Conservation (phyloP, 2,329 filamentous ascomycete genomes). For the Fusarium setosum region DNA sequence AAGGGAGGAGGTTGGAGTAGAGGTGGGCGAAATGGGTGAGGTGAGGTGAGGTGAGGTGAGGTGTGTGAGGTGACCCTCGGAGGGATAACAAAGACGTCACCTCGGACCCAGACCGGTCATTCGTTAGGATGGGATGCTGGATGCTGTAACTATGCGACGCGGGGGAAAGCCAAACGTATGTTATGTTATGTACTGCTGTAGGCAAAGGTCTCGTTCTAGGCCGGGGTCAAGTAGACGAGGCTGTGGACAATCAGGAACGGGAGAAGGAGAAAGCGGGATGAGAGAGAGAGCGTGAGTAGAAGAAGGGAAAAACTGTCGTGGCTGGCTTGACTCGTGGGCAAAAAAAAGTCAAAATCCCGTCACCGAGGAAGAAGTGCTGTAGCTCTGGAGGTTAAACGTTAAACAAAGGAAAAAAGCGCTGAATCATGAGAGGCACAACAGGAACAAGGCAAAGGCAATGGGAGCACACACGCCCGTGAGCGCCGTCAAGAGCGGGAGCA, state of each 20-base stretch:
- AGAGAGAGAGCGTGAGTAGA: too few species aligned
- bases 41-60: constrained; percentile 39
- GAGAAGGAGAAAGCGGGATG: too few species aligned
- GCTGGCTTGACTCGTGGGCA: too few species aligned
- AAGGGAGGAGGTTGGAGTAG: constrained; percentile 14
- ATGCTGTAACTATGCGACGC: constrained; percentile 6
- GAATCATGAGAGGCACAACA: background rate
- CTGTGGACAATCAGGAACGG: too few species aligned
- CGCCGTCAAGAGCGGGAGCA: constrained; percentile 11
- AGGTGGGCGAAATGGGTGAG: constrained; percentile 21
- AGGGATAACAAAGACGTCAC: constrained; percentile 41
- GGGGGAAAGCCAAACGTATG: background rate
- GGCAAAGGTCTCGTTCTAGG: too few species aligned
- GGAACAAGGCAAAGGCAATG: background rate
- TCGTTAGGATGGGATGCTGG: constrained; percentile 10
- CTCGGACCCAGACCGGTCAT: constrained; percentile 31
- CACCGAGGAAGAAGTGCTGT: background rate
- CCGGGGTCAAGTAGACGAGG: too few species aligned
- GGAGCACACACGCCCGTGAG: background rate
- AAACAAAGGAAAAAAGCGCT: background rate
- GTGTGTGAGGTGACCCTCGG: constrained; percentile 36
- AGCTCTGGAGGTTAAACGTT: constrained; percentile 6
- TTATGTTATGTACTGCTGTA: too few species aligned
- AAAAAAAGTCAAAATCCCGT: too few species aligned
- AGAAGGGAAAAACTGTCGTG: too few species aligned